Evolutionary conservation across 345 rosid species (phyloP).

Genomic region (Sapria himalayana): DNA sequence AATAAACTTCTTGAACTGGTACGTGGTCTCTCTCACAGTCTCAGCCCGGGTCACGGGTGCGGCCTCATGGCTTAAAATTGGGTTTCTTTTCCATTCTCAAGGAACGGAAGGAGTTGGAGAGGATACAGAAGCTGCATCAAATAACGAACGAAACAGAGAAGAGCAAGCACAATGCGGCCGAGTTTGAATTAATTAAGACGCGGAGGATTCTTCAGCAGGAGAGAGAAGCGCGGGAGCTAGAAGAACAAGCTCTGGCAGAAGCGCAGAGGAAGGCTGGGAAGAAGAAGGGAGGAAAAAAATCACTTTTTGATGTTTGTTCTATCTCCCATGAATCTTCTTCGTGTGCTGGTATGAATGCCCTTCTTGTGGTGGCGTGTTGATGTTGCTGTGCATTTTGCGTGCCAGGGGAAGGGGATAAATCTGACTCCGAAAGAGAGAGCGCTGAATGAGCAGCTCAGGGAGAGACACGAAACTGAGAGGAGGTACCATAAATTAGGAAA

Average conservation of each 20-base stretch:
- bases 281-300: constrained; percentile 57
- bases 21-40: too few relatives aligned
- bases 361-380: too few relatives aligned
- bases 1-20: constrained; percentile 86
- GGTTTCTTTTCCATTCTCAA: constrained; percentile 9
- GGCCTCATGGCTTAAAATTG: too few relatives aligned
- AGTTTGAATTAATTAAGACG: constrained; percentile 46
- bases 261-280: constrained; percentile 57
- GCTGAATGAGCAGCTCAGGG: constrained; percentile 65
- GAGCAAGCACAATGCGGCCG: constrained; percentile 71
- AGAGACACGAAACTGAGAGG: constrained; percentile 93
- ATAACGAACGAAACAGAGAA: constrained; percentile 85
- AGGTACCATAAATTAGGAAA: constrained; percentile 67
- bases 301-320: constrained; percentile 49
- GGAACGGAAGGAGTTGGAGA: constrained; percentile 90
- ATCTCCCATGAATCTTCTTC: not conserved
- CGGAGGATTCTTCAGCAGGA: constrained; percentile 71
- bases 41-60: too few relatives aligned
- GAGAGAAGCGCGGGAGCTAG: constrained; percentile 78
- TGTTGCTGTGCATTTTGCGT: too few relatives aligned
- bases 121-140: constrained; percentile 59
- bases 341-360: not conserved
- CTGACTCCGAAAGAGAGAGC: constrained; percentile 61
- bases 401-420: constrained; percentile 84
- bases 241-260: constrained; percentile 60